Base-by-base conservation (phyloP, 805 yeast species). In the Starmerella apicola region DNA sequence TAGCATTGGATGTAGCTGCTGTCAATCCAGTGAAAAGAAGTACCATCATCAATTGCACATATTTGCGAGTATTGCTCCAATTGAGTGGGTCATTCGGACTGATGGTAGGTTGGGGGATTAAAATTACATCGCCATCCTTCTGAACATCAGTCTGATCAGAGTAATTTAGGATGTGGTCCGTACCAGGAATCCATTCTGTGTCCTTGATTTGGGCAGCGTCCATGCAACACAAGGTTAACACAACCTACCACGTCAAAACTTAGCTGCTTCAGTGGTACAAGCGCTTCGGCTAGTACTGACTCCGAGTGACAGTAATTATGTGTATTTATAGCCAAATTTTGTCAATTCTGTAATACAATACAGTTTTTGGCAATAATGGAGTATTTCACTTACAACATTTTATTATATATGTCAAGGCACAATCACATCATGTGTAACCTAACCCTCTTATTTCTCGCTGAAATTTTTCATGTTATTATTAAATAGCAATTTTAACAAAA, bases 1-100 rank as follows among this genome's bases (percentile, higher is more conserved):
- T 84, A 54, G 74, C 78, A 55, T 81, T 81, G 4, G 86, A 71
- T 15, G 73, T 70, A 10, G 76, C 70, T 15, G 67, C 57, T 20
- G 69, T 64, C 38, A 65, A 57, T 37, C 75, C 75, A 1, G 67
- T 65, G 25, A 66, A 64, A 17, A 55, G 41, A 34, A 55, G 43
- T 13, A 58, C 51, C 39, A 56, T 20, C 7, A 67, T 58, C 38
- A 71, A 58, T 31, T 68, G 65, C 26, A 69, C 32, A 57, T 61
- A 55, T 50, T 76, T 76, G 36, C 80, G 64, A 27, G 52, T 45
- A 19, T 51, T 55, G 1, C 71, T 39, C 84, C 84, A 78, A 51
- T 74, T 76, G 40, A 78, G 60, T 1, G 84, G 84, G 51, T 78
- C 85, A 48, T 77, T 72, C 5, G 82, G 80, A 45, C 76, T 76